Evolutionary conservation across 2,329 filamentous ascomycete species (phyloP).

Genomic region (Fusarium pseudograminearum): DNA sequence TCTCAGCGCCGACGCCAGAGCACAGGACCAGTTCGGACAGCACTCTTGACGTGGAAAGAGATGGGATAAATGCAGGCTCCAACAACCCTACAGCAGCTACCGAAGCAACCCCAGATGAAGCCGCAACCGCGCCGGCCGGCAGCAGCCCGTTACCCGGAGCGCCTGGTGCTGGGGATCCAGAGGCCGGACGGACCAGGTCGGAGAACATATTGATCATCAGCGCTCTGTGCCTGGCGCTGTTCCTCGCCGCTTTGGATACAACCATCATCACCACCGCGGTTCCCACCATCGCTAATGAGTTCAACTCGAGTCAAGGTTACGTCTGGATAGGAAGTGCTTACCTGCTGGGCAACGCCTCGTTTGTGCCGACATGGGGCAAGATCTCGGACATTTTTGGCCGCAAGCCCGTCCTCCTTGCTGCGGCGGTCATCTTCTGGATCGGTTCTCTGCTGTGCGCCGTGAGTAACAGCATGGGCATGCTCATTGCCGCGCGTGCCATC

Average conservation of each 20-base stretch:
- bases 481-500: slow-evolving; percentile 67
- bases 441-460: slow-evolving; percentile 67
- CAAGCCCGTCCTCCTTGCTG: slow-evolving; percentile 64
- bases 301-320: slow-evolving; percentile 76
- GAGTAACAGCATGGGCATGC: slow-evolving; percentile 61
- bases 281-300: slow-evolving; percentile 72
- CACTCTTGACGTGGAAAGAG: slow-evolving; percentile 47
- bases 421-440: slow-evolving; percentile 65
- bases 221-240: slow-evolving; percentile 59
- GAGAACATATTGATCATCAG: slow-evolving; percentile 57
- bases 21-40: slow-evolving; percentile 47
- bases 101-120: slow-evolving; percentile 22
- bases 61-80: slow-evolving; percentile 24
- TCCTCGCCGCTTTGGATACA: slow-evolving; percentile 67
- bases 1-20: slow-evolving; percentile 27
- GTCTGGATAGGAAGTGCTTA: slow-evolving; percentile 83
- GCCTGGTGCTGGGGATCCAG: slow-evolving; percentile 46
- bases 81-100: slow-evolving; percentile 10
- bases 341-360: slow-evolving; percentile 75
- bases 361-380: slow-evolving; percentile 77
- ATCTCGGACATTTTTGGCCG: slow-evolving; percentile 70
- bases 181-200: slow-evolving; percentile 53
- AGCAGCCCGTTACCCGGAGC: slow-evolving; percentile 18
- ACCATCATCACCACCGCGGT: slow-evolving; percentile 76
- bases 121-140: slow-evolving; percentile 20